Conservation (phyloP, 2,329 filamentous ascomycete species). For the Pseudogymnoascus sp. region DNA sequence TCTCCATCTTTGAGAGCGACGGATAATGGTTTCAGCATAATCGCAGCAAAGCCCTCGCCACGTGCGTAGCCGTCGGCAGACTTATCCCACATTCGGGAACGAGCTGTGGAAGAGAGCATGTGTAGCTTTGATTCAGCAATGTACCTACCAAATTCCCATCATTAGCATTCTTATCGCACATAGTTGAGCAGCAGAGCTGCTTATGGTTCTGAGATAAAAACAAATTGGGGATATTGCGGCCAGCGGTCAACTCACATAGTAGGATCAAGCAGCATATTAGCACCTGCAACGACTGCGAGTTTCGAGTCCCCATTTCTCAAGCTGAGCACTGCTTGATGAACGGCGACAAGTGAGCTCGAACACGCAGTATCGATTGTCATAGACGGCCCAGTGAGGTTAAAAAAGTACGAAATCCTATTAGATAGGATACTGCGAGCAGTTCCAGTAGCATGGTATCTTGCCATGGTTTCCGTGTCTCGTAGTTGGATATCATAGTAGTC, state of each 20-base stretch:
- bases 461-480: conserved; percentile 19
- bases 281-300: conserved; percentile 14
- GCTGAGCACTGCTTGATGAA: conserved; percentile 42
- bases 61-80: conserved; percentile 39
- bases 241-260: not conserved
- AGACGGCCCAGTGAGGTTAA: conserved; percentile 14
- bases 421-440: conserved; percentile 11
- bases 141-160: conserved; percentile 15
- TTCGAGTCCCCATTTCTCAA: conserved; percentile 26
- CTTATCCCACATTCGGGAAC: conserved; percentile 31
- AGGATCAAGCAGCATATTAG: conserved; percentile 14
- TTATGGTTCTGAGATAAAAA: too few relatives aligned
- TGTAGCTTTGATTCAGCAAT: conserved; percentile 24
- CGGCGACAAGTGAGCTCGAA: conserved; percentile 41
- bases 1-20: conserved; percentile 37
- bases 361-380: conserved; percentile 18
- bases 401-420: conserved; percentile 21
- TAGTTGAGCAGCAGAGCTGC: too few relatives aligned
- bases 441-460: conserved; percentile 13
- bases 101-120: conserved; percentile 26
- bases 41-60: conserved; percentile 36
- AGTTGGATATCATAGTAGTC: conserved; percentile 1
- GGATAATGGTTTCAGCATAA: conserved; percentile 36
- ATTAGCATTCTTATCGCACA: too few relatives aligned
- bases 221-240: too few relatives aligned